Conservation (phyloP, 441 rosid species). For the Sinapis alba region DNA sequence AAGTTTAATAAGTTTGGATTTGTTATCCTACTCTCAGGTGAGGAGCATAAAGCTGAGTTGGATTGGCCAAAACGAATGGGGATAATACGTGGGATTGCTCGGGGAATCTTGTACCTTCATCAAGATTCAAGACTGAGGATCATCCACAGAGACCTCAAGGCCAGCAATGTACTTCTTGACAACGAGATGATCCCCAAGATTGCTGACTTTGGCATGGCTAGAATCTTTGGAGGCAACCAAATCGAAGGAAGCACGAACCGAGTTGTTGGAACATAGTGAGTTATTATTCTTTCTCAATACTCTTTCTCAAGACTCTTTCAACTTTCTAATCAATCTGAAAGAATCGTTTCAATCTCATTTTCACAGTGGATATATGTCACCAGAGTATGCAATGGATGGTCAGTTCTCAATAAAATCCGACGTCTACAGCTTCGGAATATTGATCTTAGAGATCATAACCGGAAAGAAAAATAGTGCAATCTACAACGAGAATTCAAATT, state of each 20-base stretch:
- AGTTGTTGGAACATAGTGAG: slow-evolving; percentile 81
- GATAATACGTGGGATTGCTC: slow-evolving; percentile 55
- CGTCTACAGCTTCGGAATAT: slow-evolving; percentile 63
- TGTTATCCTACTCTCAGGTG: slow-evolving; percentile 28
- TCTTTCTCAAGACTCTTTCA: background rate
- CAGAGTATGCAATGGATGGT: slow-evolving; percentile 60
- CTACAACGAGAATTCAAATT: slow-evolving; percentile 32
- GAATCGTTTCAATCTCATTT: background rate
- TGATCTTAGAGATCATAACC: slow-evolving; percentile 57
- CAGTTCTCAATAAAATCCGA: slow-evolving; percentile 58
- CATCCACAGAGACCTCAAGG: slow-evolving; percentile 74
- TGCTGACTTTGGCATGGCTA: slow-evolving; percentile 79
- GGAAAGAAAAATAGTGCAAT: slow-evolving; percentile 46
- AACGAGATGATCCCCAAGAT: slow-evolving; percentile 62
- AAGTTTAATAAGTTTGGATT: background rate
- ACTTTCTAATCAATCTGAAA: background rate
- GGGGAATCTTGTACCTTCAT: slow-evolving; percentile 79
- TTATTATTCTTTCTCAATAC: background rate
- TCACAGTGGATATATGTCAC: slow-evolving; percentile 75
- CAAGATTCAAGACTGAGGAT: slow-evolving; percentile 75
- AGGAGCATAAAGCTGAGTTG: slow-evolving; percentile 29
- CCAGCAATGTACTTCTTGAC: slow-evolving; percentile 70
- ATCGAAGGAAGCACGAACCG: slow-evolving; percentile 55
- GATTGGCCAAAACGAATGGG: slow-evolving; percentile 45
- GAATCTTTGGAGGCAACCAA: slow-evolving; percentile 58